Conservation (phyloP, 2,329 filamentous ascomycete species). For the Juglanconis juglandina region DNA sequence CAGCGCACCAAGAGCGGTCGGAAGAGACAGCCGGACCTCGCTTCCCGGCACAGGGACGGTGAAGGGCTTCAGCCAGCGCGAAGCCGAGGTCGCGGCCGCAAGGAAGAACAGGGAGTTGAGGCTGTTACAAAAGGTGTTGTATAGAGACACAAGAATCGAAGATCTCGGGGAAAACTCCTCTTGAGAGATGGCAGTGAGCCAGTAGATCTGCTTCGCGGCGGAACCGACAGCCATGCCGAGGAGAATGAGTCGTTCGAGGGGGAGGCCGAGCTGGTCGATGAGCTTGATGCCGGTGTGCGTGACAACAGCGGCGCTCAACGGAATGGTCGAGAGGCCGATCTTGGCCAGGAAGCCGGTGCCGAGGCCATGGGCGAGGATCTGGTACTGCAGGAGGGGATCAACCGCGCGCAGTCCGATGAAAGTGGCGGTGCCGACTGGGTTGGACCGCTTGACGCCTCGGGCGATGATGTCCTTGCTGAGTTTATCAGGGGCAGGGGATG, state of each 20-base stretch:
- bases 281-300: conserved; percentile 22
- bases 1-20: conserved; percentile 43
- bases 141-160: conserved; percentile 42
- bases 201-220: conserved; percentile 55
- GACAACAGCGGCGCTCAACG: conserved; percentile 37
- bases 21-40: conserved; percentile 27
- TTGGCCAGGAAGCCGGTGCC: conserved; percentile 43
- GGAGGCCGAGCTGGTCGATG: conserved; percentile 38
- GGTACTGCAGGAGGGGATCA: conserved; percentile 31
- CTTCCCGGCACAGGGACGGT: conserved; percentile 28
- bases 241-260: conserved; percentile 47
- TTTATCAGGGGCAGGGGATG: background rate
- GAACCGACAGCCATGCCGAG: conserved; percentile 51
- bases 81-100: conserved; percentile 41
- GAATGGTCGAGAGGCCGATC: conserved; percentile 41
- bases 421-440: conserved; percentile 32
- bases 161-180: conserved; percentile 45
- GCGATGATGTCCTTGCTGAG: conserved; percentile 31
- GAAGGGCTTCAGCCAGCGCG: conserved; percentile 22
- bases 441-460: conserved; percentile 34
- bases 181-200: conserved; percentile 42
- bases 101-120: conserved; percentile 53
- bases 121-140: conserved; percentile 55
- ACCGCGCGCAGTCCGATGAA: conserved; percentile 38
- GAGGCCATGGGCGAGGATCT: conserved; percentile 32